A percentile compares a stretch with the other conserved stretches of the same genome.
phyloP scores from a whole-genome alignment of 768 basidiomycete genomes.

The Vararia minispora region DNA sequence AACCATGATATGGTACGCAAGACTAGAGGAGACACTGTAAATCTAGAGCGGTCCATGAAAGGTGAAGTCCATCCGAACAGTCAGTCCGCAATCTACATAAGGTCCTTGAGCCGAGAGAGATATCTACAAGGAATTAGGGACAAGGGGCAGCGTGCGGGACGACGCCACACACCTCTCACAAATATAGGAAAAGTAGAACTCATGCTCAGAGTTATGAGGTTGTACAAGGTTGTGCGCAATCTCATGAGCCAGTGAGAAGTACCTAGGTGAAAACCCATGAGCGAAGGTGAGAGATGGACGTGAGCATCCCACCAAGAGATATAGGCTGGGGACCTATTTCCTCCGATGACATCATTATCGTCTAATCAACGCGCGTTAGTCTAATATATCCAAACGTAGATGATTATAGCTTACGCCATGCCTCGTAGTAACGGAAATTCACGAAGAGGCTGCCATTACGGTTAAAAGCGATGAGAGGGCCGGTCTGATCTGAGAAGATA shows the following conservation, averaged over 20 bases:
- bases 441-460: conserved; percentile 79
- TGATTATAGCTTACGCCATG: conserved; percentile 62
- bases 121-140: too few relatives aligned
- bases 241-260: conserved; percentile 86
- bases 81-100: too few relatives aligned
- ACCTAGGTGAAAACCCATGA: conserved; percentile 36
- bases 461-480: conserved; percentile 90
- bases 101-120: too few relatives aligned
- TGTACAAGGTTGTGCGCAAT: conserved; percentile 86
- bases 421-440: conserved; percentile 76
- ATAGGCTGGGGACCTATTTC: conserved; percentile 48
- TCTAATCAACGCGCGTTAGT: conserved; percentile 31
- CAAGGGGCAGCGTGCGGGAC: conserved; percentile 18
- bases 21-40: too few relatives aligned
- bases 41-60: too few relatives aligned
- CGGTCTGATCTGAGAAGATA: conserved; percentile 75
- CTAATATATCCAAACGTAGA: background rate
- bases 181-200: conserved; percentile 90
- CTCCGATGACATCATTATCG: conserved; percentile 50
- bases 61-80: too few relatives aligned
- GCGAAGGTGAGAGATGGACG: background rate
- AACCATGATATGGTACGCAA: too few relatives aligned
- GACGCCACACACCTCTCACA: conserved; percentile 53
- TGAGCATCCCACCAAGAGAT: conserved; percentile 59
- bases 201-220: conserved; percentile 84